Base-by-base conservation (phyloP, 257 asterid species). In the Solanum habrochaites region DNA sequence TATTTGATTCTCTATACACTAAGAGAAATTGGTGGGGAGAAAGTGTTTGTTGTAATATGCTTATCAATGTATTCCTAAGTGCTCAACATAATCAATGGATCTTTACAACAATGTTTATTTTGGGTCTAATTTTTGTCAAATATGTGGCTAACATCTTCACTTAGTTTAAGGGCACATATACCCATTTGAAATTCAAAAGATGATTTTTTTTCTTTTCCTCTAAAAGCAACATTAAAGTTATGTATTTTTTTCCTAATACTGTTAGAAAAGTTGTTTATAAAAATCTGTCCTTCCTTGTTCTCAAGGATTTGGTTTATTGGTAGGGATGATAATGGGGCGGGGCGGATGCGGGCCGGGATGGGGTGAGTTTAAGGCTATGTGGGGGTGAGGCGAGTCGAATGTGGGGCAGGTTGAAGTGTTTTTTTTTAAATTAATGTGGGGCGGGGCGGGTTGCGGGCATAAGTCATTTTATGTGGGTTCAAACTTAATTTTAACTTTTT, bases 111-210 rank as follows among this genome's bases (percentile, higher is more conserved):
- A 58, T 60, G 37, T 85, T 73, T 52, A 32, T 78, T 78, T 84
- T 85, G 43, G 62, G 62, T 85, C 86, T 86, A 89, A 70, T 85
- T 83, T 81, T 86, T 91, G 94, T 89, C 91, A 88, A 86, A 88
- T 72, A 88, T 89, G 88, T 87, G 83, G 87, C 90, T 86, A 89
- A 91, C 93, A 89, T 31, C 43, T 85, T 85, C 81, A 86, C 91
- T 80, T 87, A 27, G 89, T 90, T 90, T 90, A 90, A 80, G 87
- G 89, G 70, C 60, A 49, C 62, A 29, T 64, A 85, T 32, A 74
- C 87, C 90, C 89, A 90, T 88, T 73, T 82, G 86, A 88, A 72
- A 73, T 64, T 69, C 37, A 47, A 83, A 85, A 27, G 81, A 66
- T 43, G 60, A 6, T 25, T 40, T 0, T 40, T 0, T n/a, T 70